Evolutionary conservation across 208 protist species (phyloP).

Genomic region (Trypanosomatidae sp.): DNA sequence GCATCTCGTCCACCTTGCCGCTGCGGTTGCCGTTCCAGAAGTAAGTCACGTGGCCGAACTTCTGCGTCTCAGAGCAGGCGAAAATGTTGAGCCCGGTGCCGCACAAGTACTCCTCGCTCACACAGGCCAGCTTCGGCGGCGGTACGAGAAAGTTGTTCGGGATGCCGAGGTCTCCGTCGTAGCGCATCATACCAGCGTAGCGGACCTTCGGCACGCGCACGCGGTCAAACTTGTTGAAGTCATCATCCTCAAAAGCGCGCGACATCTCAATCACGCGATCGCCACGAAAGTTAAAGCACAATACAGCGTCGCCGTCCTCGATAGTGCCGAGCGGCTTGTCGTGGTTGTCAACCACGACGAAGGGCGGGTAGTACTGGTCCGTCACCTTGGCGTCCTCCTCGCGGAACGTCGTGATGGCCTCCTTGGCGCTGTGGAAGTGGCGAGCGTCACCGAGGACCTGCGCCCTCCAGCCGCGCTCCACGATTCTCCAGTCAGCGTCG

Average conservation of each 20-base stretch:
- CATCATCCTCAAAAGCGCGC: slow-evolving; percentile 92
- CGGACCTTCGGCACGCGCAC: slow-evolving; percentile 90
- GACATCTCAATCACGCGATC: slow-evolving; percentile 96
- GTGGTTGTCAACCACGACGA: slow-evolving; percentile 74
- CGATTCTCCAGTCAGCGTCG: slow-evolving; percentile 95
- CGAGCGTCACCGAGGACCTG: slow-evolving; percentile 93
- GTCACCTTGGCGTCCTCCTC: slow-evolving; percentile 76
- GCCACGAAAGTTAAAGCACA: slow-evolving; percentile 96
- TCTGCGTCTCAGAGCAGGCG: slow-evolving; percentile 96
- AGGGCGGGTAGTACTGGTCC: slow-evolving; percentile 95
- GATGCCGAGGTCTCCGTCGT: slow-evolving; percentile 95
- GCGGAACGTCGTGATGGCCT: slow-evolving; percentile 91
- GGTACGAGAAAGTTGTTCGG: slow-evolving; percentile 94
- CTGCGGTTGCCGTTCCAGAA: slow-evolving; percentile 97
- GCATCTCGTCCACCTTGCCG: slow-evolving; percentile 86
- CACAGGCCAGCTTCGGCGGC: slow-evolving; percentile 86
- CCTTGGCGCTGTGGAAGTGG: slow-evolving; percentile 77
- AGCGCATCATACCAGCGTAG: slow-evolving; percentile 96
- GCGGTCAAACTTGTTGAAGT: slow-evolving; percentile 93
- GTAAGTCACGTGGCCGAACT: slow-evolving; percentile 97
- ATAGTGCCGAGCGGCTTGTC: slow-evolving; percentile 89
- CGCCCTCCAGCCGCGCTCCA: slow-evolving; percentile 93
- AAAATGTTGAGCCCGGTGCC: slow-evolving; percentile 85
- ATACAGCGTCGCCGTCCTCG: slow-evolving; percentile 93
- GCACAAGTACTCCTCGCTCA: slow-evolving; percentile 91